Evolutionary conservation across 2,329 filamentous ascomycete species (phyloP).

Genomic region (Beauveria caledonica): DNA sequence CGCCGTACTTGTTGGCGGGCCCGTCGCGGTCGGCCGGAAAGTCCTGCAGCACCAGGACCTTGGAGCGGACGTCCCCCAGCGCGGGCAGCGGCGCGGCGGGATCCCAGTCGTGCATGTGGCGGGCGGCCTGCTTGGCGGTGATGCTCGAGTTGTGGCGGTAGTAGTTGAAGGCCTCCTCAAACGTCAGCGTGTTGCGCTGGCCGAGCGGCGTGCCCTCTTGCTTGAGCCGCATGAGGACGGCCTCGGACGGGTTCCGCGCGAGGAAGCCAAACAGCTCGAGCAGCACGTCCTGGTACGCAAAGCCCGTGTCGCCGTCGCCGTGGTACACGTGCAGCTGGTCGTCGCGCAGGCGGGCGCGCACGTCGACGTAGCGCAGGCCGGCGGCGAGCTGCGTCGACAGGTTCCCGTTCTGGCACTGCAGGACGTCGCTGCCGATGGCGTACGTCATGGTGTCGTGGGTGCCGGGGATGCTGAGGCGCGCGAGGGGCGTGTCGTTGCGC

Average conservation of each 20-base stretch:
- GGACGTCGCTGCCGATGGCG: conserved; percentile 24
- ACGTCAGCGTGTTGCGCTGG: conserved; percentile 28
- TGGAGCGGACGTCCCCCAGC: conserved; percentile 36
- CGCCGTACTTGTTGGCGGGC: conserved; percentile 28
- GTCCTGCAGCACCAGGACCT: conserved; percentile 40
- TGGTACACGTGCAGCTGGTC: conserved; percentile 40
- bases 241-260: conserved; percentile 34
- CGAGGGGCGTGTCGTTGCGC: conserved; percentile 32
- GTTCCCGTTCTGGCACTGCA: conserved; percentile 41
- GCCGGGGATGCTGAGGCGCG: conserved; percentile 40
- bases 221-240: conserved; percentile 43
- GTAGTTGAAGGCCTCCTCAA: conserved; percentile 36
- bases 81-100: conserved; percentile 29
- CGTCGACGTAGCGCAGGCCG: conserved; percentile 42
- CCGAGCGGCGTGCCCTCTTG: conserved; percentile 35
- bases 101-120: conserved; percentile 30
- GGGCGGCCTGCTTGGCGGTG: conserved; percentile 26
- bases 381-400: conserved; percentile 35
- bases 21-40: conserved; percentile 26
- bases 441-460: conserved; percentile 48
- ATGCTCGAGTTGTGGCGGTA: conserved; percentile 28
- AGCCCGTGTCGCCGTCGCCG: conserved; percentile 35
- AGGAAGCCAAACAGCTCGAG: conserved; percentile 38
- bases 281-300: conserved; percentile 35
- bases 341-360: conserved; percentile 36